A percentile compares a stretch with the other conserved stretches of the same genome.
These are phyloP conservation scores for Eutrema yunnanense DNA, from an alignment of 345 rosid genomes.

Conservation along the genomic window DNA sequence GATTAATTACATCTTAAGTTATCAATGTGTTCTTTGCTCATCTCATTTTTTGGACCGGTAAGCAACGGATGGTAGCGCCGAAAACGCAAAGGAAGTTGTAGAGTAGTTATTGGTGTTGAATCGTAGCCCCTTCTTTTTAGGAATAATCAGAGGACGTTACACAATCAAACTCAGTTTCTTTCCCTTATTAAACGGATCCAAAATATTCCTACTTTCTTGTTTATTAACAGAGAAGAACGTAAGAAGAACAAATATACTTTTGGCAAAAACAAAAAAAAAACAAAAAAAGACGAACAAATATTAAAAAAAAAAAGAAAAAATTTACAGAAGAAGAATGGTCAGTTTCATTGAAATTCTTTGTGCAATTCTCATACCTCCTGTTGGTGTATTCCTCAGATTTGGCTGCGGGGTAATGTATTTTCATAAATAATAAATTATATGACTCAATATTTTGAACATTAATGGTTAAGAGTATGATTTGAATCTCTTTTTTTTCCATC, in stretches of 20 bases:
- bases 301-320: neutral
- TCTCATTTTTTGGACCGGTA: neutral
- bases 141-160: conserved; percentile 23
- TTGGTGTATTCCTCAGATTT: conserved; percentile 74
- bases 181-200: conserved; percentile 1
- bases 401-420: conserved; percentile 44
- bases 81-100: conserved; percentile 4
- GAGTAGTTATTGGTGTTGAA: conserved; percentile 1
- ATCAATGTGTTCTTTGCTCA: neutral
- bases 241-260: neutral
- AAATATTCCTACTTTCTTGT: neutral
- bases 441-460: neutral
- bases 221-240: neutral
- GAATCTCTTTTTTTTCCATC: neutral
- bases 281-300: neutral
- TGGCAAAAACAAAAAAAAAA: neutral
- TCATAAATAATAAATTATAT: neutral
- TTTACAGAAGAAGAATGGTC: conserved; percentile 15
- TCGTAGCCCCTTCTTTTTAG: conserved; percentile 13
- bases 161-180: conserved; percentile 8
- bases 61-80: neutral
- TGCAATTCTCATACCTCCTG: conserved; percentile 75
- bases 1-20: neutral
- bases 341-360: conserved; percentile 41
- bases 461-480: neutral